Conservation (phyloP, 106 monocot genomes). For the Acorus gramineus region DNA sequence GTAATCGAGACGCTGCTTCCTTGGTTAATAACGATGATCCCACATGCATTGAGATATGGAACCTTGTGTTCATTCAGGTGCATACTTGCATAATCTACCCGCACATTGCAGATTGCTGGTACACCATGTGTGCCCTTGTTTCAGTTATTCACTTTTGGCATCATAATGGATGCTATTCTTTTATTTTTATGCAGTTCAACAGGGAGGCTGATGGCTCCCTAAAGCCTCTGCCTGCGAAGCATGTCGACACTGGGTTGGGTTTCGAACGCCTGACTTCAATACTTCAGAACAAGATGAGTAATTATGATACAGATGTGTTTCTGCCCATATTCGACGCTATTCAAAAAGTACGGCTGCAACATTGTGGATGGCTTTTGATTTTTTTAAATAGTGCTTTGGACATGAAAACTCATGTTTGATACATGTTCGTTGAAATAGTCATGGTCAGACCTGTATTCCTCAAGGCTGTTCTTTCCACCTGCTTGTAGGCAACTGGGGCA, state of each 20-base stretch:
- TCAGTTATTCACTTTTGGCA: neutral
- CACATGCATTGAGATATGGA: constrained; percentile 97
- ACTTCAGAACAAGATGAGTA: constrained; percentile 92
- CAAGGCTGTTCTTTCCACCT: neutral
- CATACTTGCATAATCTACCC: neutral
- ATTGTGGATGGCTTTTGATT: neutral
- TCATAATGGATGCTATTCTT: neutral
- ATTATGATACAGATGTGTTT: constrained; percentile 94
- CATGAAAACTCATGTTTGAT: neutral
- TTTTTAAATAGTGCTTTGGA: neutral
- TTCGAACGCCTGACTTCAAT: constrained; percentile 88
- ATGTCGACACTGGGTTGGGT: constrained; percentile 95
- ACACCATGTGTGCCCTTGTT: neutral
- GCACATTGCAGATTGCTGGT: neutral
- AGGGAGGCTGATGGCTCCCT: constrained; percentile 75
- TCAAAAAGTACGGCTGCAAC: constrained; percentile 40
- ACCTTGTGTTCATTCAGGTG: constrained; percentile 99
- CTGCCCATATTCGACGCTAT: constrained; percentile 81
- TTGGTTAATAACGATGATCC: constrained; percentile 98
- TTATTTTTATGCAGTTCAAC: constrained; percentile 54
- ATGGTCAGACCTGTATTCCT: too few relatives aligned
- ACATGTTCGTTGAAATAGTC: too few relatives aligned
- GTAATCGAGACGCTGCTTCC: constrained; percentile 77
- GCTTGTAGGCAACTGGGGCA: constrained; percentile 56
- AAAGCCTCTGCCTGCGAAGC: constrained; percentile 71